A percentile compares a stretch with the other conserved stretches of the same genome.
Evolutionary conservation across 2,329 filamentous ascomycete genomes (phyloP).

Genomic region (Neonectria sp.): DNA sequence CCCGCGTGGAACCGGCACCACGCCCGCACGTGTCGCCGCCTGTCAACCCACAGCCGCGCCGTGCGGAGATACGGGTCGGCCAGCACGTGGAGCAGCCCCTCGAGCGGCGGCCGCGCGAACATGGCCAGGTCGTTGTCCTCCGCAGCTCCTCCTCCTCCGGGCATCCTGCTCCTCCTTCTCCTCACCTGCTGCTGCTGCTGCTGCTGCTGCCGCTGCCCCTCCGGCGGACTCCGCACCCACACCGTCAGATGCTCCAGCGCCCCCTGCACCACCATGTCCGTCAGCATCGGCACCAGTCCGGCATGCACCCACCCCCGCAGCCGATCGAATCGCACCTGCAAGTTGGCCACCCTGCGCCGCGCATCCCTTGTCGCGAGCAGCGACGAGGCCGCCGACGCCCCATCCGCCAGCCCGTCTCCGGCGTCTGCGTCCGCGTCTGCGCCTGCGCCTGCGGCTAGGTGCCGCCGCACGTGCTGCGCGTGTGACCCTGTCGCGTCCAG

Average conservation of each 20-base stretch:
- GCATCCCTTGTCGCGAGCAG: slow-evolving; percentile 45
- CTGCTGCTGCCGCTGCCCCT: slow-evolving; percentile 6
- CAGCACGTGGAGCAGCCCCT: slow-evolving; percentile 58
- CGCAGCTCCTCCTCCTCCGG: background rate
- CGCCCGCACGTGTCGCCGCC: slow-evolving; percentile 52
- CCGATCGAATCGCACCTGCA: slow-evolving; percentile 49
- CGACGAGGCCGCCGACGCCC: slow-evolving; percentile 20
- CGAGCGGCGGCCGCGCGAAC: slow-evolving; percentile 50
- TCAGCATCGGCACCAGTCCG: slow-evolving; percentile 48
- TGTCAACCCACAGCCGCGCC: slow-evolving; percentile 56
- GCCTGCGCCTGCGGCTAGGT: slow-evolving; percentile 38
- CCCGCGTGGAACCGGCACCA: slow-evolving; percentile 61
- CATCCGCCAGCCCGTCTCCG: background rate
- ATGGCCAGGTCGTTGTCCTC: slow-evolving; percentile 35
- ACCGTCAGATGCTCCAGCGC: slow-evolving; percentile 46
- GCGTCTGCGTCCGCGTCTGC: slow-evolving; percentile 17
- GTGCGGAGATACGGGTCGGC: slow-evolving; percentile 61
- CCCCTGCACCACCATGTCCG: slow-evolving; percentile 52
- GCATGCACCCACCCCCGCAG: slow-evolving; percentile 52
- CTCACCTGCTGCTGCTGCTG: slow-evolving; percentile 17
- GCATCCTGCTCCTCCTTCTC: slow-evolving; percentile 6
- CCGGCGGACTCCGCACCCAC: slow-evolving; percentile 35
- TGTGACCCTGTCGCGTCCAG: slow-evolving; percentile 49
- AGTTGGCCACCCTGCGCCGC: slow-evolving; percentile 45
- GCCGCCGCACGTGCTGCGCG: slow-evolving; percentile 46